Conservation (phyloP, 257 asterid species). For the Solanum stenotomum region DNA sequence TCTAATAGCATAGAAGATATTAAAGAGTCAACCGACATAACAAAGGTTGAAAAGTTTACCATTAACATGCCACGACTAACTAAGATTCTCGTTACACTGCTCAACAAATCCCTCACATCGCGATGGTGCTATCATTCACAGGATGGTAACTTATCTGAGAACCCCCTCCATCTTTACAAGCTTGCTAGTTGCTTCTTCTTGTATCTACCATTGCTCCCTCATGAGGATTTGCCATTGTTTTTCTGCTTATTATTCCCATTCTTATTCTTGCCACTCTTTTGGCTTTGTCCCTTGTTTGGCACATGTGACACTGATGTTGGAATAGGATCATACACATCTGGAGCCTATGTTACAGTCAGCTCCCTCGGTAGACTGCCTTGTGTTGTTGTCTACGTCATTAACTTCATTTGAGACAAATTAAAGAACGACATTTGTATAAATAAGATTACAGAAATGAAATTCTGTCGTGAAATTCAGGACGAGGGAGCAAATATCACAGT, state of each 20-base stretch:
- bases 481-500: slow-evolving; percentile 16
- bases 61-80: not conserved
- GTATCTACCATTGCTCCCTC: slow-evolving; percentile 58
- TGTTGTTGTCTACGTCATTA: not conserved
- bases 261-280: slow-evolving; percentile 43
- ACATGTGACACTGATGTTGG: slow-evolving; percentile 63
- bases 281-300: slow-evolving; percentile 39
- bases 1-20: not conserved
- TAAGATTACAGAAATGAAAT: too few species aligned
- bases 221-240: slow-evolving; percentile 50
- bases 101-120: not conserved
- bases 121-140: slow-evolving; percentile 14
- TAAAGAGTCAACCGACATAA: not conserved
- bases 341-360: slow-evolving; percentile 40
- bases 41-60: not conserved
- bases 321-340: slow-evolving; percentile 46
- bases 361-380: slow-evolving; percentile 20
- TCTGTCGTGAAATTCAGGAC: slow-evolving; percentile 4
- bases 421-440: too few species aligned
- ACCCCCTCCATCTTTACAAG: slow-evolving; percentile 33
- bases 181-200: slow-evolving; percentile 31
- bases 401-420: too few species aligned
- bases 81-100: not conserved
- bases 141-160: slow-evolving; percentile 31
- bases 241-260: slow-evolving; percentile 64